These are phyloP conservation scores for Kodamaea laetipori DNA, from an alignment of 805 yeast genomes.

Conservation along the genomic window DNA sequence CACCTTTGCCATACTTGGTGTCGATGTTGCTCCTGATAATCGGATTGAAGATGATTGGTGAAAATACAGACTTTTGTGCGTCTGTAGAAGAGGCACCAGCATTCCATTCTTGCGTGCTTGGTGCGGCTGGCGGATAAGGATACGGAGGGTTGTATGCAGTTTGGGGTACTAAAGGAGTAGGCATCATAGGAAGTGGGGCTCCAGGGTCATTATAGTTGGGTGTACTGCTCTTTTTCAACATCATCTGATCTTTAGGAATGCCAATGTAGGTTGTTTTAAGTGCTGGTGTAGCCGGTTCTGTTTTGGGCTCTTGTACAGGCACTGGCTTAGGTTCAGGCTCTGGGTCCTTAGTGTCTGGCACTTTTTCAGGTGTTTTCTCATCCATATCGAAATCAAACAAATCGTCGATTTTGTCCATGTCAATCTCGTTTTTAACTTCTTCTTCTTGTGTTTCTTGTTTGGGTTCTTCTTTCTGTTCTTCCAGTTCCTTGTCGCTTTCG, in stretches of 20 bases:
- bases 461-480: not conserved
- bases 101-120: not conserved
- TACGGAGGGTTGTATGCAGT: not conserved
- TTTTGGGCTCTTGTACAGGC: not conserved
- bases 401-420: slow-evolving; percentile 4
- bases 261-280: slow-evolving; percentile 33
- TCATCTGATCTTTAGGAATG: slow-evolving; percentile 62
- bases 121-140: slow-evolving; percentile 6
- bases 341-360: not conserved
- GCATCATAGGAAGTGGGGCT: slow-evolving; percentile 68
- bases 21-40: slow-evolving; percentile 75
- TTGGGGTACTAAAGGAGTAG: slow-evolving; percentile 29
- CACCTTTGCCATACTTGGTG: slow-evolving; percentile 85
- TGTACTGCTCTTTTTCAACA: slow-evolving; percentile 43
- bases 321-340: slow-evolving; percentile 4
- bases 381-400: slow-evolving; percentile 6
- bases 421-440: slow-evolving; percentile 11
- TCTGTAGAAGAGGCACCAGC: not conserved
- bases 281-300: slow-evolving; percentile 6
- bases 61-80: slow-evolving; percentile 58
- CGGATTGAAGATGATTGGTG: slow-evolving; percentile 82
- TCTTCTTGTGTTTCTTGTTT: slow-evolving; percentile 3
- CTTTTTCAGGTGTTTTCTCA: slow-evolving; percentile 13
- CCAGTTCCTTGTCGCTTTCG: slow-evolving; percentile 6
- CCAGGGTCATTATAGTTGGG: slow-evolving; percentile 78